Conservation (phyloP, 2,329 filamentous ascomycete species). For the Lachnellula suecica region DNA sequence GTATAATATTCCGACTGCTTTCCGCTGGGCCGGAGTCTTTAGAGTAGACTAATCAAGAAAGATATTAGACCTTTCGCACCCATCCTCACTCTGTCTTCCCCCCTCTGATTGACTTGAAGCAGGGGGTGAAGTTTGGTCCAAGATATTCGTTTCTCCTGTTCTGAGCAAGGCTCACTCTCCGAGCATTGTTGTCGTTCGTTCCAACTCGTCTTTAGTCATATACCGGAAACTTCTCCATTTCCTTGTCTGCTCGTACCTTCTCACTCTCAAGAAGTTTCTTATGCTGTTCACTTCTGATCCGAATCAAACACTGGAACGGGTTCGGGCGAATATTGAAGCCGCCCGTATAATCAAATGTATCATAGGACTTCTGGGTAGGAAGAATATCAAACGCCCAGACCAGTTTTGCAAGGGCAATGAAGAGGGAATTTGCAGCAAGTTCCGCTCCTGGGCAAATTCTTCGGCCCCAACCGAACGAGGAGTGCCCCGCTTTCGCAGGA, state of each 20-base stretch:
- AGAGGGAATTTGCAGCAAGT: constrained; percentile 49
- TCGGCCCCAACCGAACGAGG: constrained; percentile 36
- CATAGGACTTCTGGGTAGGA: constrained; percentile 20
- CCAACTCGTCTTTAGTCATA: constrained; percentile 11
- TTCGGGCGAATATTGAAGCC: constrained; percentile 36
- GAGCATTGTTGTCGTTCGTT: background rate
- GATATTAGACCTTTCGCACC: too few relatives aligned
- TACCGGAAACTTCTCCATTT: constrained; percentile 25
- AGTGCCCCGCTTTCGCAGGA: constrained; percentile 31
- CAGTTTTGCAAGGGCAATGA: constrained; percentile 45
- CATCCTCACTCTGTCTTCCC: too few relatives aligned
- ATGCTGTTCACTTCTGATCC: constrained; percentile 32
- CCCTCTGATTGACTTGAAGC: too few relatives aligned
- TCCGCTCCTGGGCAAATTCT: constrained; percentile 59
- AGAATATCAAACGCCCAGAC: constrained; percentile 52
- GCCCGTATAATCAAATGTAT: constrained; percentile 30
- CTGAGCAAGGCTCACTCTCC: background rate
- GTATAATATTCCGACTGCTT: too few relatives aligned
- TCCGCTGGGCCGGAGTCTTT: too few relatives aligned
- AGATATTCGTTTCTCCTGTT: background rate
- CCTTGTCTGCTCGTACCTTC: constrained; percentile 27
- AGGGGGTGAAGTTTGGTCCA: too few relatives aligned
- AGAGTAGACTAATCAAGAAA: too few relatives aligned
- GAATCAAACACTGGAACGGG: constrained; percentile 34
- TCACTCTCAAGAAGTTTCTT: constrained; percentile 33